Base-by-base conservation (phyloP, 1,139 yeast genomes). In the Kodamaea ohmeri region DNA sequence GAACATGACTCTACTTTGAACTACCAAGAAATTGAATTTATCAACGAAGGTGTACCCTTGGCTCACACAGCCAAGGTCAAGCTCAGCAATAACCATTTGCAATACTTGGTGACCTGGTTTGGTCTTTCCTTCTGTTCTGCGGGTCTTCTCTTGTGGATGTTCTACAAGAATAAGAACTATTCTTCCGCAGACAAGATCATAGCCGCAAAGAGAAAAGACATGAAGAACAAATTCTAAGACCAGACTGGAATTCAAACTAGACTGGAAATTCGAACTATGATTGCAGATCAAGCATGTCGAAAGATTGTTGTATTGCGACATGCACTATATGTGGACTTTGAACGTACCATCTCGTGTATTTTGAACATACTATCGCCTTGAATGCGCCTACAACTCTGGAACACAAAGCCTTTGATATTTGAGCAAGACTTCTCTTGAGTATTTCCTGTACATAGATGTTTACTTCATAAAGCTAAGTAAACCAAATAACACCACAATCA, bases 91-190 rank as follows among this genome's bases (percentile, higher is more conserved):
- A 89, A 90, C 55, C 99, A 92, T 58, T 66, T 90, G 60, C 96
- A 92, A 60, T 92, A 92, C 58, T 67, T 92, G 52, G 77, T 88
- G 16, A 92, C 99, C 0, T 92, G 99, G 99, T 92, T 87, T 58
- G 96, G 95, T 0, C 74, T 89, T 30, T 80, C 89, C 1, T 52
- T 83, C 28, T 75, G 85, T 26, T 83, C 95, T 34, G 55, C 89
- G 0, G 77, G 81, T 24, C 72, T 86, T 56, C 68, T 90, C 42
- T 32, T 55, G 9, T 71, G 65, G 48, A 52, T 56, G 25, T 51
- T 66, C 41, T 51, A 55, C 50, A 70, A 66, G 50, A 54, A 50
- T 30, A 56, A 55, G 39, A 59, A 58, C 37, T 58, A 52, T 40
- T 53, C 54, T 42, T 55, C 66, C 40, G 76, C 75, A 4, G 75